These are phyloP conservation scores for Castanea crenata DNA, from an alignment of 306 rosid genomes.

Conservation along the genomic window DNA sequence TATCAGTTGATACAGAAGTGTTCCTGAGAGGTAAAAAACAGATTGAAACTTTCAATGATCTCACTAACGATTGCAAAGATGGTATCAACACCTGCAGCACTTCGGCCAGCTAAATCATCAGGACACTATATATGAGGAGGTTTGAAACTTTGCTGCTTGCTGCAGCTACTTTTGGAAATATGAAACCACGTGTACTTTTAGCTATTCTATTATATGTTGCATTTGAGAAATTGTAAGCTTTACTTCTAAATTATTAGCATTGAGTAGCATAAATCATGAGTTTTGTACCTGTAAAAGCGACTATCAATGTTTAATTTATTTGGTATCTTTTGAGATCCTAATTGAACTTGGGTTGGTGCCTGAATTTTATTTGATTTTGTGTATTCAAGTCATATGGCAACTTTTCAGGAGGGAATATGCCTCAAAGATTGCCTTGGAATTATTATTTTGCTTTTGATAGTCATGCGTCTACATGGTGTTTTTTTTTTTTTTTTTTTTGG, in stretches of 20 bases:
- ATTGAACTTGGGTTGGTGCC: slow-evolving; percentile 18
- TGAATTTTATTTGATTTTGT: slow-evolving; percentile 23
- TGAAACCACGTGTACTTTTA: slow-evolving; percentile 32
- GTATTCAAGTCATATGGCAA: neutral
- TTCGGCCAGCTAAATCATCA: slow-evolving; percentile 47
- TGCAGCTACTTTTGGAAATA: slow-evolving; percentile 18
- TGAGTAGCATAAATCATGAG: slow-evolving; percentile 35
- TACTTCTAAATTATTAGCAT: slow-evolving; percentile 25
- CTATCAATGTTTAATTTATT: slow-evolving; percentile 9
- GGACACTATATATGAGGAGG: slow-evolving; percentile 20
- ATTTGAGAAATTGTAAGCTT: slow-evolving; percentile 56
- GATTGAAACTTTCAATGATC: slow-evolving; percentile 91
- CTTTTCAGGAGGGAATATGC: neutral
- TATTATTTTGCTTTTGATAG: neutral
- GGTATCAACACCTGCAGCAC: slow-evolving; percentile 79
- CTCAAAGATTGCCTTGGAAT: neutral
- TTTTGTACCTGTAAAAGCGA: slow-evolving; percentile 43
- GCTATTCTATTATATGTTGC: slow-evolving; percentile 41
- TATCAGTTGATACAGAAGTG: slow-evolving; percentile 90
- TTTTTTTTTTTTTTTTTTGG: too few species aligned
- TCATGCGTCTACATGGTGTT: neutral
- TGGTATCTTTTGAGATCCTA: slow-evolving; percentile 24
- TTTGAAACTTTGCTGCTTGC: slow-evolving; percentile 32
- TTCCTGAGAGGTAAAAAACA: slow-evolving; percentile 96
- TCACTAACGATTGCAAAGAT: slow-evolving; percentile 93